Percentiles rank a stretch among this genome's conserved stretches.
phyloP scores from a whole-genome alignment of 192 early-diverging fungal species.

The Rhizophagus prolifer region DNA sequence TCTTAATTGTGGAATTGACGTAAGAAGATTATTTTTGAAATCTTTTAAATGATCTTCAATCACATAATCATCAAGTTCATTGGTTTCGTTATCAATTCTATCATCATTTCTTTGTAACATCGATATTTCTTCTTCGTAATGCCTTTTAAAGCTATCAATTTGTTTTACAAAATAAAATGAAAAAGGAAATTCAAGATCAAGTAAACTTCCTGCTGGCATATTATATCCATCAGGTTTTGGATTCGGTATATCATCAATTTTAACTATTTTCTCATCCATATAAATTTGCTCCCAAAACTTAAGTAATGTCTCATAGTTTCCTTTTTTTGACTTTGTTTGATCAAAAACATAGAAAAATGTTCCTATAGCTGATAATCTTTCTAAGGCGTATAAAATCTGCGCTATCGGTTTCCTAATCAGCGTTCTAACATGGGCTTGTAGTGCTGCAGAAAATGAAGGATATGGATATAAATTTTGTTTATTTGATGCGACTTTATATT shows the following conservation, averaged over 20 bases:
- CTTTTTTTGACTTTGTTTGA: no score
- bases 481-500: slow-evolving; percentile 24
- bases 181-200: slow-evolving; percentile 25
- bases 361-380: slow-evolving; percentile 18
- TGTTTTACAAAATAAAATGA: slow-evolving; percentile 23
- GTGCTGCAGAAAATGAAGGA: slow-evolving; percentile 19
- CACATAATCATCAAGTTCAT: not conserved
- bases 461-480: slow-evolving; percentile 10
- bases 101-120: not conserved
- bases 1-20: not conserved
- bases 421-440: slow-evolving; percentile 10
- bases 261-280: slow-evolving; percentile 15
- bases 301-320: not conserved
- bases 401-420: slow-evolving; percentile 16
- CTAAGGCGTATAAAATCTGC: slow-evolving; percentile 21
- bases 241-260: slow-evolving; percentile 1
- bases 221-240: slow-evolving; percentile 22
- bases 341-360: not conserved
- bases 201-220: not conserved
- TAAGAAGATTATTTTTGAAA: not conserved
- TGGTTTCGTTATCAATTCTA: slow-evolving; percentile 15
- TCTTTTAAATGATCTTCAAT: not conserved
- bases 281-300: slow-evolving; percentile 7
- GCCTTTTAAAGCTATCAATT: slow-evolving; percentile 14
- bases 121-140: slow-evolving; percentile 1